Evolutionary conservation across 495 filamentous ascomycete genomes (phyloP), one percentile per base, ranked within the genome.

Genomic region (Aspergillus indologenus): DNA sequence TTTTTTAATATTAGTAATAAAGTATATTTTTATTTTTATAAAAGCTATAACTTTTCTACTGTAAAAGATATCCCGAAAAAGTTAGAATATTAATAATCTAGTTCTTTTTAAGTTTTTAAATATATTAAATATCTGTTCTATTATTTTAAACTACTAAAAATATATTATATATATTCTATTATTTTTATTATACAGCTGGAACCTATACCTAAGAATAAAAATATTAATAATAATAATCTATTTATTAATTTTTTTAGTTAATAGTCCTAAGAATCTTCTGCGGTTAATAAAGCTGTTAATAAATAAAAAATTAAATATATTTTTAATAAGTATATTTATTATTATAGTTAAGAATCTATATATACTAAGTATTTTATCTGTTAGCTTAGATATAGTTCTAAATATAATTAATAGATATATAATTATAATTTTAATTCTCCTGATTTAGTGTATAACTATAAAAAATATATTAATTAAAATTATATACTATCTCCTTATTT

Each of bases 381-480:
- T 54, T 54, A 50, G 57, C 54, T 34, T 26, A 23, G 43, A 43
- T 61, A 40, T 62, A 40, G 2, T 53, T 11, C 12, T 7, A 2
- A 40, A 40, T 40, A 40, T 11, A 40, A 40, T 14, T 15, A 40
- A 11, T 40, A 40, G 12, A 40, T 40, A 40, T 40, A 40, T 40
- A 11, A 40, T 40, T 40, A 40, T 40, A 40, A 40, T 40, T 14
- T 40, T 40, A 14, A 40, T 40, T 11, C 12, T 40, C 5, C 12
- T 40, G 9, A 29, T 9, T 29, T 29, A 29, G 9, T 29, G 3
- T 29, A 29, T 29, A 29, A 29, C 4, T 15, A 11, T 40, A 40
- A 40, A 40, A 11, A 40, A 11, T 40, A 15, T 9, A 2, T 40
- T 40, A 11, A 40, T 40, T 14, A 40, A 11, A n/a, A n/a, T n/a